Conservation (phyloP, 352 stramenopile genomes). For the Pythium phragmitis region DNA sequence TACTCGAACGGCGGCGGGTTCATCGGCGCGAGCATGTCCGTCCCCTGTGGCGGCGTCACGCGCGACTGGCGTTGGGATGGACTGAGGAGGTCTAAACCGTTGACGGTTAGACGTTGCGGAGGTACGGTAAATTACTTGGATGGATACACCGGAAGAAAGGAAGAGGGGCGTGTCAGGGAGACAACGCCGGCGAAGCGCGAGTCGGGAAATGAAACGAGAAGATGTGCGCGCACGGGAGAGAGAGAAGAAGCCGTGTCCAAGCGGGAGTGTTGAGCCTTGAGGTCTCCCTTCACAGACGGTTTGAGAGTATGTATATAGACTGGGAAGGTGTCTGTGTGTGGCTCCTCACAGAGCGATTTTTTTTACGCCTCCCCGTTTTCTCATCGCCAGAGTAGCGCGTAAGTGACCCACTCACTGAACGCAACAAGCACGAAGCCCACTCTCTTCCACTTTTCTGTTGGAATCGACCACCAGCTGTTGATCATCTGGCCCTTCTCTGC, state of each 20-base stretch:
- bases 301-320: not conserved
- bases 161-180: not conserved
- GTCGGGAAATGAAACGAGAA: constrained; percentile 17
- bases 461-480: not conserved
- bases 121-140: not conserved
- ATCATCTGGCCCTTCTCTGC: not conserved
- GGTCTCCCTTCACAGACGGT: not conserved
- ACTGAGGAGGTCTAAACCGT: not conserved
- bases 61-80: not conserved
- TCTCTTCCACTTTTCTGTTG: constrained; percentile 6
- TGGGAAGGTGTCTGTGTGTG: not conserved
- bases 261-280: not conserved
- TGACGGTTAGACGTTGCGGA: not conserved
- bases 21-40: constrained; percentile 20
- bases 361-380: not conserved
- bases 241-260: not conserved
- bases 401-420: constrained; percentile 3
- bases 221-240: not conserved
- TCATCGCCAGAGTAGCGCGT: not conserved
- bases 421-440: not conserved
- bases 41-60: not conserved
- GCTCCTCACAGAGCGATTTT: not conserved
- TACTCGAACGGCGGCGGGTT: constrained; percentile 18
- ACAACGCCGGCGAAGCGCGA: not conserved
- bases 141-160: constrained; percentile 7